These are phyloP conservation scores for Dryas drummondii DNA, from an alignment of 306 rosid genomes.

Conservation along the genomic window DNA sequence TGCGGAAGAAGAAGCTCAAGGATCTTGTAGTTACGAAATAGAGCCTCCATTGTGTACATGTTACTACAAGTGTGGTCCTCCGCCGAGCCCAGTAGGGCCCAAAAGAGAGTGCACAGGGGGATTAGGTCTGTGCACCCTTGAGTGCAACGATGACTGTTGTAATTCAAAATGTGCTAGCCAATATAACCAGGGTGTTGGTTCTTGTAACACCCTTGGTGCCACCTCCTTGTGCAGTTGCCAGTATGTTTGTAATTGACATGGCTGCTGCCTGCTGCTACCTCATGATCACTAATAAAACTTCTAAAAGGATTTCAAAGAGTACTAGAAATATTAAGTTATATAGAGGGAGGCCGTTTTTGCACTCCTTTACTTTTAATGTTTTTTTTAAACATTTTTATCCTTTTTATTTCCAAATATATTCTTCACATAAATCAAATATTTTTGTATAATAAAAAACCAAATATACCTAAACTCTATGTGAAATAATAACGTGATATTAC, in stretches of 20 bases:
- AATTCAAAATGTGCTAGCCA: background rate
- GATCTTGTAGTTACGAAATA: background rate
- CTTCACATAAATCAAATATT: too few species aligned
- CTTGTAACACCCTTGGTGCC: background rate
- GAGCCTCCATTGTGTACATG: background rate
- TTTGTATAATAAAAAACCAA: too few species aligned
- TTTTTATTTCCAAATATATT: too few species aligned
- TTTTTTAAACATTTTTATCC: too few species aligned
- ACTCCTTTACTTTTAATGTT: too few species aligned
- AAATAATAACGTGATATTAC: too few species aligned
- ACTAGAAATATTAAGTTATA: too few species aligned
- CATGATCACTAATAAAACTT: too few species aligned
- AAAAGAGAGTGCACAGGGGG: background rate
- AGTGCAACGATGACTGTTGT: background rate
- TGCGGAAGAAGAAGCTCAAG: background rate
- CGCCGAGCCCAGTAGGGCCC: background rate
- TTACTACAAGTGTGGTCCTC: background rate
- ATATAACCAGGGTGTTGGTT: background rate
- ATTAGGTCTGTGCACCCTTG: background rate
- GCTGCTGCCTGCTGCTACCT: background rate
- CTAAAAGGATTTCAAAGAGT: too few species aligned
- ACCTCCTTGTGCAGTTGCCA: background rate
- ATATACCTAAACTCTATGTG: too few species aligned
- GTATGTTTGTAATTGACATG: background rate
- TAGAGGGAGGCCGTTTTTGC: too few species aligned